Evolutionary conservation across 2,329 filamentous ascomycete species (phyloP).

Genomic region (Colletotrichum paranaense): DNA sequence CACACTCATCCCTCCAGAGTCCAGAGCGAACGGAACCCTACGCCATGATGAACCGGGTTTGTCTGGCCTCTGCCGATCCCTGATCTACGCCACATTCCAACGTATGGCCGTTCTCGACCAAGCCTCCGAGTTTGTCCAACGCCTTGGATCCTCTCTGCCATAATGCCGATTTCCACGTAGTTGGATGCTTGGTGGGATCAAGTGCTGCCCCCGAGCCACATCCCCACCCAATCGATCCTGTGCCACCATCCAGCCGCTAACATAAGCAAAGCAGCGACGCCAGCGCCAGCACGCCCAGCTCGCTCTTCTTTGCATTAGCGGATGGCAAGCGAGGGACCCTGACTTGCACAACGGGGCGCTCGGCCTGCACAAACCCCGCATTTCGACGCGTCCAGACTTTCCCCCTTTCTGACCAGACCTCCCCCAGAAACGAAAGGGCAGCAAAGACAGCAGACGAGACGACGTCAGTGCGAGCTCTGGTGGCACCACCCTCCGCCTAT

Average conservation of each 20-base stretch:
- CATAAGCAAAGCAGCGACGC: not conserved
- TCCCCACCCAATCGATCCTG: not conserved
- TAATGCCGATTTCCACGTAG: not conserved
- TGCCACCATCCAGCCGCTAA: not conserved
- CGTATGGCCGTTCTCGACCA: not conserved
- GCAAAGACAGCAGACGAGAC: conserved; percentile 27
- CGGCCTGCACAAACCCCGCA: conserved; percentile 28
- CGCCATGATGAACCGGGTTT: not conserved
- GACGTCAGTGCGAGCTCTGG: conserved; percentile 19
- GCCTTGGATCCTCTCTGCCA: not conserved
- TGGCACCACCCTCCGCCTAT: conserved; percentile 20
- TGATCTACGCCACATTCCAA: not conserved
- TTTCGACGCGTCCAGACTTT: conserved; percentile 28
- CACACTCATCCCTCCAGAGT: not conserved
- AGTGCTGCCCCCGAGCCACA: conserved; percentile 3
- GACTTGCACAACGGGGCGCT: conserved; percentile 8
- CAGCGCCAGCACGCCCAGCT: not conserved
- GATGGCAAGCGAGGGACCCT: conserved; percentile 15
- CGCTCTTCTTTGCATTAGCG: conserved; percentile 5
- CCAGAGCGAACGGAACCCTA: not conserved
- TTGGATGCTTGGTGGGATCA: not conserved
- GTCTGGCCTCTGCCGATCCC: not conserved
- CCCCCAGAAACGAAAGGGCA: not conserved
- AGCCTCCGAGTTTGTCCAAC: not conserved
- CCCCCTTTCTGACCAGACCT: not conserved